Base-by-base conservation (phyloP, 805 yeast genomes). In the Barnettozyma sucrosica region DNA sequence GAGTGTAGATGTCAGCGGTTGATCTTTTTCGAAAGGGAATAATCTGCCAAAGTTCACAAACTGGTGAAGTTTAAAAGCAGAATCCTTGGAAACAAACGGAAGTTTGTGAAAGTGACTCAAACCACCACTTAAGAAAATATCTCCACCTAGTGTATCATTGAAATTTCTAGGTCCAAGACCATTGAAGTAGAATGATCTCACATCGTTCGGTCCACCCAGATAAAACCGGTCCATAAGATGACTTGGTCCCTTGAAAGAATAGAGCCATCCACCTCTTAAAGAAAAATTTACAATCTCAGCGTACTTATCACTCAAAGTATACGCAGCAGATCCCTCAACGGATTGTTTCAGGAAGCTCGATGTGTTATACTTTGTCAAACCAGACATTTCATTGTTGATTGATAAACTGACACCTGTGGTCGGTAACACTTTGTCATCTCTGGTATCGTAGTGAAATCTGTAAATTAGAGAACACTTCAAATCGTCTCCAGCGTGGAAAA, bases 201-300 rank as follows among this genome's bases (percentile, higher is more conserved):
- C 79, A 46, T 83, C 84, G 46, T 80, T 75, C 13, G 81, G 77
- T 0, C 96, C 97, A 16, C 97, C 95, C 40, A 86, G 70, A 58
- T 82, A 87, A 62, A 90, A 92, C 53, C 86, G 76, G 64, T 92
- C 99, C 60, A 83, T 75, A 26, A 83, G 59, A 57, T 85, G 90
- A 2, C 74, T 51, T 47, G 51, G 58, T 50, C 45, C 55, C 14
- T 51, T 56, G 23, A 74, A 59, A 46, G 77, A 69, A 48, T 69
- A 66, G 25, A 87, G 68, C 47, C 72, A 70, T 5, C 96, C 96
- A 36, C 76, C 67, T 40, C 74, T 75, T 5, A 72, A 57, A 2
- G 77, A 66, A 2, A 76, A 53, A 43, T 76, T 76, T 26, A 81
- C 51, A 4, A 87, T 80, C 19, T 45, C 38, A 9, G 26, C 46